phyloP scores from a whole-genome alignment of 495 filamentous ascomycete species.

The Neurospora sp. region DNA sequence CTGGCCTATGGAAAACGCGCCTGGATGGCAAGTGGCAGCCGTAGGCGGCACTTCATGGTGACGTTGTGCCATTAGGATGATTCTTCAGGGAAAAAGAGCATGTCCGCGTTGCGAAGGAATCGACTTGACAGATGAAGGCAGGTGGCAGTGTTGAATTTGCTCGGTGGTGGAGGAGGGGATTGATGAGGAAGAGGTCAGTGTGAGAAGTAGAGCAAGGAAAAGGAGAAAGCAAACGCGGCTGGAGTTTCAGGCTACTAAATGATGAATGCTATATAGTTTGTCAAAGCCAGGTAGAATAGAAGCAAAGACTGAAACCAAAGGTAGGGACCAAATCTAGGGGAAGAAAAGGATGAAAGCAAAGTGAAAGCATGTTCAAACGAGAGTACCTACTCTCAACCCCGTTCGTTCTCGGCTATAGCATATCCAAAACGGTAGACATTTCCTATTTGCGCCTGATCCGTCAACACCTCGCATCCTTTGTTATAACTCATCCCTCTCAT shows the following conservation, averaged over 20 bases:
- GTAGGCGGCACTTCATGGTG: neutral
- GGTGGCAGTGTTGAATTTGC: neutral
- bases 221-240: neutral
- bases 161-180: neutral
- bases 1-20: neutral
- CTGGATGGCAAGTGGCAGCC: neutral
- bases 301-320: neutral
- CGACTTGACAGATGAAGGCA: neutral
- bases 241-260: neutral
- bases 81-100: neutral
- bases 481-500: conserved; percentile 18
- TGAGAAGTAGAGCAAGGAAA: neutral
- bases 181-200: neutral
- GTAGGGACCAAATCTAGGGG: neutral
- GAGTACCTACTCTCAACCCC: neutral
- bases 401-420: neutral
- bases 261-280: neutral
- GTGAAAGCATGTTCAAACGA: neutral
- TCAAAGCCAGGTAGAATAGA: neutral
- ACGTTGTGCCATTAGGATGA: neutral
- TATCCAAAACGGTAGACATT: neutral
- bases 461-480: neutral
- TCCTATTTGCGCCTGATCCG: neutral
- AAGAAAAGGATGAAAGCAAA: neutral
- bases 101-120: neutral